A percentile compares a stretch with the other conserved stretches of the same genome.
Conservation (phyloP, 805 yeast genomes). For the Wickerhamiella hasegawae region DNA sequence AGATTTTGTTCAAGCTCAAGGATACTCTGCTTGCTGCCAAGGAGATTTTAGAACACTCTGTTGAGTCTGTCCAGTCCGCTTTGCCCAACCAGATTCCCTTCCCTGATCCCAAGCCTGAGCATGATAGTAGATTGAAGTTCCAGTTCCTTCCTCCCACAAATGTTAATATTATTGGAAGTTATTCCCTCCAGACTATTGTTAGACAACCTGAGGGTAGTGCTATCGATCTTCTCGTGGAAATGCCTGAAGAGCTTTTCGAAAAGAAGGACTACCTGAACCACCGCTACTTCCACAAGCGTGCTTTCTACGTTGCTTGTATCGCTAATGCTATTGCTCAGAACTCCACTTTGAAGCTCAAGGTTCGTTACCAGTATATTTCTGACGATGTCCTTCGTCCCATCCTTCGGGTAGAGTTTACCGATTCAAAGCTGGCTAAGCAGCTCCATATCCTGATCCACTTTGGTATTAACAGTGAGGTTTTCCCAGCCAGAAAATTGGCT, state of each 20-base stretch:
- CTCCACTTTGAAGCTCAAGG: slow-evolving; percentile 31
- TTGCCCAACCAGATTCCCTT: slow-evolving; percentile 41
- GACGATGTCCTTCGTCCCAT: slow-evolving; percentile 69
- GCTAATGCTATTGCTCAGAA: slow-evolving; percentile 39
- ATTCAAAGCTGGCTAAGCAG: slow-evolving; percentile 21
- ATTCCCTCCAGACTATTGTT: slow-evolving; percentile 72
- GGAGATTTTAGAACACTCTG: background rate
- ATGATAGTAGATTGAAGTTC: slow-evolving; percentile 48
- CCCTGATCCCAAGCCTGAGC: slow-evolving; percentile 23
- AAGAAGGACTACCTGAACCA: slow-evolving; percentile 82
- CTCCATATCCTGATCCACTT: slow-evolving; percentile 57
- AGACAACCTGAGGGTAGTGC: slow-evolving; percentile 46
- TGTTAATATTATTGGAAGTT: slow-evolving; percentile 73
- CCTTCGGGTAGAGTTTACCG: slow-evolving; percentile 31
- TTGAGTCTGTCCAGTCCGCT: slow-evolving; percentile 1
- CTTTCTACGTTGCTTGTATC: slow-evolving; percentile 70
- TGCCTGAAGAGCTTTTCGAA: slow-evolving; percentile 63
- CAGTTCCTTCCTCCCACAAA: slow-evolving; percentile 53
- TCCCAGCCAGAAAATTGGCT: slow-evolving; percentile 58
- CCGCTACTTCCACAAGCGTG: slow-evolving; percentile 76
- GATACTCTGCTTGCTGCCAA: slow-evolving; percentile 28
- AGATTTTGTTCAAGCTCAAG: slow-evolving; percentile 35
- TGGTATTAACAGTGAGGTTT: slow-evolving; percentile 54
- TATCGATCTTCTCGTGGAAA: slow-evolving; percentile 65
- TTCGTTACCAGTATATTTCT: slow-evolving; percentile 55